Percentiles rank a stretch among this genome's conserved stretches.
These are phyloP conservation scores for Penicillium canescens DNA, from an alignment of 495 filamentous ascomycete genomes.

Conservation along the genomic window DNA sequence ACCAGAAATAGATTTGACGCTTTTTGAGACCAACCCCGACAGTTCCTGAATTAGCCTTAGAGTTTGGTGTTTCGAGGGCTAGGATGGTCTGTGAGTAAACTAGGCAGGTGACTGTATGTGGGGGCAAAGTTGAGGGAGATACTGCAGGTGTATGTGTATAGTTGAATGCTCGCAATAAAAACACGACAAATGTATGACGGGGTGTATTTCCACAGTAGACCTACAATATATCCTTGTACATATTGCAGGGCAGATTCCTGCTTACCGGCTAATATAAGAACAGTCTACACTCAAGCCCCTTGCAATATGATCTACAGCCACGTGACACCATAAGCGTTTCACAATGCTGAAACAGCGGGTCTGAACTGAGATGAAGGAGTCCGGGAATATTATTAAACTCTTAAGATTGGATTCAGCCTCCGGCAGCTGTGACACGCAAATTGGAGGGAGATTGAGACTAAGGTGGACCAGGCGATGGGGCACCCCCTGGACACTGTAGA, in stretches of 20 bases:
- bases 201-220: too few relatives aligned
- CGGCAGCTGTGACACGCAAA: neutral
- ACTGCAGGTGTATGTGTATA: too few relatives aligned
- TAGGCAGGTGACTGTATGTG: neutral
- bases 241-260: neutral
- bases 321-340: constrained; percentile 7
- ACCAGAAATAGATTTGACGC: neutral
- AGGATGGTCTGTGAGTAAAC: neutral
- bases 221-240: neutral
- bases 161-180: too few relatives aligned
- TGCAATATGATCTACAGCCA: neutral
- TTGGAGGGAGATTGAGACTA: neutral
- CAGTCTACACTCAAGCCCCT: neutral
- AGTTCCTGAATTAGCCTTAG: neutral
- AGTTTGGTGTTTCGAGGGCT: neutral
- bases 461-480: neutral
- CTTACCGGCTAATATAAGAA: neutral
- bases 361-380: constrained; percentile 1
- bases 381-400: constrained; percentile 7
- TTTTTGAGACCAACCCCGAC: neutral
- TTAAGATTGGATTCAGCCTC: constrained; percentile 1
- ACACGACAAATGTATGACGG: too few relatives aligned
- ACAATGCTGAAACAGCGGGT: constrained; percentile 1
- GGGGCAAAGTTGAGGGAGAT: neutral
- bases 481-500: neutral